phyloP scores from a whole-genome alignment of 2,329 filamentous ascomycete genomes.

The Diaporthe ilicicola region DNA sequence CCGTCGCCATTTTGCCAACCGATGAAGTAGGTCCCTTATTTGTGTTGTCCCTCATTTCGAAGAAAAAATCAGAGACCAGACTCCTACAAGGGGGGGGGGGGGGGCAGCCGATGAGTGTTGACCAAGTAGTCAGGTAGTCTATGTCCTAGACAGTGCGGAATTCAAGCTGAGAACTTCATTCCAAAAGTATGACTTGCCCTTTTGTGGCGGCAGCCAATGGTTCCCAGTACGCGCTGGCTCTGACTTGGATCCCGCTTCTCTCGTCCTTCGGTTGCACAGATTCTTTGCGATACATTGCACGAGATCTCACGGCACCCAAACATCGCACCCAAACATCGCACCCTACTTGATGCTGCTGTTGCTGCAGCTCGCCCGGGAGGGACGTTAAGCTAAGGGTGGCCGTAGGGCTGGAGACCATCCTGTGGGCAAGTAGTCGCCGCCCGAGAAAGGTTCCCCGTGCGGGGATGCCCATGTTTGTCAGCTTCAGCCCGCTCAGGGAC shows the following conservation, averaged over 20 bases:
- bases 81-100: too few relatives aligned
- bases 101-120: not conserved
- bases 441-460: conserved; percentile 7
- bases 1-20: conserved; percentile 1
- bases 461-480: conserved; percentile 27
- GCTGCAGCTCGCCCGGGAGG: conserved; percentile 14
- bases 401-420: conserved; percentile 23
- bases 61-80: not conserved
- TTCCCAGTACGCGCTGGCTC: not conserved
- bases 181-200: not conserved
- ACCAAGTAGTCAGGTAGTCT: too few relatives aligned
- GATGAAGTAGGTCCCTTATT: not conserved
- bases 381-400: conserved; percentile 13
- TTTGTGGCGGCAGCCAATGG: not conserved
- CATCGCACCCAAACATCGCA: not conserved
- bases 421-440: conserved; percentile 1
- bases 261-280: not conserved
- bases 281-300: conserved; percentile 8
- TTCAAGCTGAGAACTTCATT: not conserved
- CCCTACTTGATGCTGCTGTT: too few relatives aligned
- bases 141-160: not conserved
- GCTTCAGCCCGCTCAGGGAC: conserved; percentile 7
- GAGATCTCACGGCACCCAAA: conserved; percentile 3
- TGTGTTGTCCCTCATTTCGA: not conserved
- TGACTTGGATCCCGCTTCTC: not conserved